phyloP scores from a whole-genome alignment of 371 early-diverging fungal genomes.

The Syncephalastrum monosporum region DNA sequence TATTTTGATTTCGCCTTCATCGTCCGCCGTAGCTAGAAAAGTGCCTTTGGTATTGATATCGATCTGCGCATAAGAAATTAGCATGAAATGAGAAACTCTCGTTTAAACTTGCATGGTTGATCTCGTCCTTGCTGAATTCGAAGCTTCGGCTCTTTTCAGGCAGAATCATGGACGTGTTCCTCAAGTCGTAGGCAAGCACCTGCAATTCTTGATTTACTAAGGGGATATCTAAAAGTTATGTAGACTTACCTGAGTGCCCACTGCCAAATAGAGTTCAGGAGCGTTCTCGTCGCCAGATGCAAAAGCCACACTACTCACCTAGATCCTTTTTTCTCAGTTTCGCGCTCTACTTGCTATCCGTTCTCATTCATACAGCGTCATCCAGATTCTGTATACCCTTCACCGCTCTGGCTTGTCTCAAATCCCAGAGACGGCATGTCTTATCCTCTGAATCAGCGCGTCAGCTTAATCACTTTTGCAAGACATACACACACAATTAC shows the following conservation, averaged over 20 bases:
- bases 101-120: conserved; percentile 30
- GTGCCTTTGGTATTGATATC: conserved; percentile 40
- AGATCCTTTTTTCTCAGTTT: neutral
- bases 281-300: conserved; percentile 15
- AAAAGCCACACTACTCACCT: conserved; percentile 45
- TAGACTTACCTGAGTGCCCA: conserved; percentile 31
- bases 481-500: conserved; percentile 8
- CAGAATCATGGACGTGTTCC: conserved; percentile 27
- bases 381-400: conserved; percentile 32
- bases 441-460: conserved; percentile 30
- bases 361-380: conserved; percentile 27
- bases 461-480: neutral
- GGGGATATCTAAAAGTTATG: neutral
- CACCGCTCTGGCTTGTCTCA: conserved; percentile 19
- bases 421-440: conserved; percentile 49
- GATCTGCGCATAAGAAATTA: conserved; percentile 17
- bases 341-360: neutral
- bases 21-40: conserved; percentile 43
- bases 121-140: conserved; percentile 42
- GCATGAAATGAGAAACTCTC: neutral
- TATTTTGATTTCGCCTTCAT: conserved; percentile 40
- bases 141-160: conserved; percentile 24
- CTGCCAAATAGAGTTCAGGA: conserved; percentile 31
- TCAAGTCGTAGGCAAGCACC: conserved; percentile 41
- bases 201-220: neutral